phyloP scores from a whole-genome alignment of 169 alveolate species.

The Cryptosporidium parvum region DNA sequence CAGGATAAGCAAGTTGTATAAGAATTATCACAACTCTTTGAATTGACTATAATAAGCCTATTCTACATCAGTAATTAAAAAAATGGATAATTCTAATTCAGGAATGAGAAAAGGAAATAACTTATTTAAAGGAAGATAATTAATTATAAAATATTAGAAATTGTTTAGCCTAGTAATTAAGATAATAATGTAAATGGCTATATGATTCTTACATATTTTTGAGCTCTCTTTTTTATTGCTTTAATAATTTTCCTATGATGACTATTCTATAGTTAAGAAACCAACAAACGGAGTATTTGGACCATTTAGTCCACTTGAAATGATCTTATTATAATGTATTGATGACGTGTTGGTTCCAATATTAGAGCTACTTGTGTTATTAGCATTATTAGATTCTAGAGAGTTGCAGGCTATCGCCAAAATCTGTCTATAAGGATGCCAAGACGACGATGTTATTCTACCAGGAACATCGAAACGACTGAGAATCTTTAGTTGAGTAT shows the following conservation, averaged over 20 bases:
- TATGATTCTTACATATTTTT: too few relatives aligned
- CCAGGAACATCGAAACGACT: conserved; percentile 72
- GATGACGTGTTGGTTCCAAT: conserved; percentile 36
- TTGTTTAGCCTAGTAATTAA: neutral
- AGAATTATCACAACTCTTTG: neutral
- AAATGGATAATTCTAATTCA: too few relatives aligned
- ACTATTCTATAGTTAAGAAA: conserved; percentile 50
- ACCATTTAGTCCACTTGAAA: conserved; percentile 62
- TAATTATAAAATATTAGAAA: neutral
- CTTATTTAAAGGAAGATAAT: neutral
- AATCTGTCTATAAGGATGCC: conserved; percentile 70
- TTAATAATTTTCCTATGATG: too few relatives aligned
- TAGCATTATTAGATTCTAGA: conserved; percentile 6
- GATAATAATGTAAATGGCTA: neutral
- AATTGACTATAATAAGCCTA: neutral
- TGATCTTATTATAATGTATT: conserved; percentile 38
- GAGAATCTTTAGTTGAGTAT: conserved; percentile 15
- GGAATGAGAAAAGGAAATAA: too few relatives aligned
- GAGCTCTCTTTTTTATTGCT: too few relatives aligned
- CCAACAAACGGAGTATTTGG: conserved; percentile 66
- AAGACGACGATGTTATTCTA: conserved; percentile 35
- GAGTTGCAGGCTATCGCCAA: conserved; percentile 43
- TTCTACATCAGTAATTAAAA: neutral
- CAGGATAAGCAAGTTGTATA: neutral
- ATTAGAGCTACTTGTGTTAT: conserved; percentile 38